A percentile compares a stretch with the other conserved stretches of the same genome.
phyloP scores from a whole-genome alignment of 805 yeast species.

The Wickerhamiella alocasiicola region DNA sequence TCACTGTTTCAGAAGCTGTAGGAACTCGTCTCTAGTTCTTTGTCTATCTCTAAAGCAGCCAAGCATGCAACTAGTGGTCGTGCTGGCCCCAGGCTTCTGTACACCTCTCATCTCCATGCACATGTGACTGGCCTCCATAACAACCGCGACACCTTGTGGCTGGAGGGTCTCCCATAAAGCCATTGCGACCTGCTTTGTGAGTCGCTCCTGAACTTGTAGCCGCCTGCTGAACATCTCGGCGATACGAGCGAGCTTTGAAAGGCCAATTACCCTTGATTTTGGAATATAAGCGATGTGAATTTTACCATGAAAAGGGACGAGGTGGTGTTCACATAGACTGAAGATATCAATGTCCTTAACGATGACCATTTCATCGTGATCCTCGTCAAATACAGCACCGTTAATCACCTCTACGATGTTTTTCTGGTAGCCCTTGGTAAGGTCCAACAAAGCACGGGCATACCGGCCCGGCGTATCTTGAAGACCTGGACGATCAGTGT shows the following conservation, averaged over 20 bases:
- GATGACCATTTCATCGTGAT: slow-evolving; percentile 98
- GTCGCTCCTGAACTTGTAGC: slow-evolving; percentile 93
- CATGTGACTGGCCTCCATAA: slow-evolving; percentile 96
- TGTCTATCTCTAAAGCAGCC: slow-evolving; percentile 91
- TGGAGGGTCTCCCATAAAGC: slow-evolving; percentile 81
- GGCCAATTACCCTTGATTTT: slow-evolving; percentile 80
- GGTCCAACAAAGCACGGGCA: slow-evolving; percentile 90
- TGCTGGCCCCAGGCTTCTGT: slow-evolving; percentile 86
- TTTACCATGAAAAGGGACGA: slow-evolving; percentile 95
- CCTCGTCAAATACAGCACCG: slow-evolving; percentile 92
- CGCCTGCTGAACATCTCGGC: slow-evolving; percentile 96
- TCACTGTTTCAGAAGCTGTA: slow-evolving; percentile 42
- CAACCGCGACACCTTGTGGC: slow-evolving; percentile 97
- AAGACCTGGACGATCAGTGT: slow-evolving; percentile 74
- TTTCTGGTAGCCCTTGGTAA: slow-evolving; percentile 95
- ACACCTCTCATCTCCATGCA: slow-evolving; percentile 98
- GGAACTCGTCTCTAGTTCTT: slow-evolving; percentile 91
- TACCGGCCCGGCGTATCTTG: slow-evolving; percentile 91
- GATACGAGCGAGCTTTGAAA: slow-evolving; percentile 82
- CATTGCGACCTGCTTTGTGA: slow-evolving; percentile 95
- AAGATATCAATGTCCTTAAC: slow-evolving; percentile 88
- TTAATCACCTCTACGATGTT: slow-evolving; percentile 85
- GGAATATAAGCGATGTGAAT: slow-evolving; percentile 98
- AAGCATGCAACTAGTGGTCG: slow-evolving; percentile 93
- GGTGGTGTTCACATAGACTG: slow-evolving; percentile 92